Evolutionary conservation across 371 early-diverging fungal species (phyloP).

Genomic region (Mortierella sp.): DNA sequence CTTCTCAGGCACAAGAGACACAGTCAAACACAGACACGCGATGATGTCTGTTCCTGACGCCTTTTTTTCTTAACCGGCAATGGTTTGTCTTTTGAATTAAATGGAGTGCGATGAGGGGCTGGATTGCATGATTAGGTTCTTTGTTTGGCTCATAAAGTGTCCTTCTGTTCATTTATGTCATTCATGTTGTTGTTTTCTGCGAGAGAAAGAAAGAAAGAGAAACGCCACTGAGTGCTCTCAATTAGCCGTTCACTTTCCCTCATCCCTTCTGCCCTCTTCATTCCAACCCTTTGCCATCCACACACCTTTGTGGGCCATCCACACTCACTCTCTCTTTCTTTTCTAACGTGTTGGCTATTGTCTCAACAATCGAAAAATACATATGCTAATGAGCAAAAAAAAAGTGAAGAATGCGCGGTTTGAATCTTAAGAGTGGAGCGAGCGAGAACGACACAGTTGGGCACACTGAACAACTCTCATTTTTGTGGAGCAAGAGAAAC

Average conservation of each 20-base stretch:
- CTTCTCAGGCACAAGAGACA: neutral
- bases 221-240: neutral
- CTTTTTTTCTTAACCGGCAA: neutral
- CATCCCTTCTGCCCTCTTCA: neutral
- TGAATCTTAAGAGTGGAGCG: neutral
- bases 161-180: too few species aligned
- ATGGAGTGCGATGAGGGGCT: neutral
- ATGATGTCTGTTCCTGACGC: neutral
- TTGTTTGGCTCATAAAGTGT: conserved; percentile 17
- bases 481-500: conserved; percentile 1
- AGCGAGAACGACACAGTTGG: neutral
- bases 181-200: neutral
- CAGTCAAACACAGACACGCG: neutral
- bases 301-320: neutral
- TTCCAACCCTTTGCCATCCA: neutral
- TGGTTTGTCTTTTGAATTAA: neutral
- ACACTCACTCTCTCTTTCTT: neutral
- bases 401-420: neutral
- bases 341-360: neutral
- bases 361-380: neutral
- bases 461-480: neutral
- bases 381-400: neutral
- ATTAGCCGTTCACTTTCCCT: neutral
- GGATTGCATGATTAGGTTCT: conserved; percentile 9
- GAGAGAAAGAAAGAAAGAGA: neutral